phyloP scores from a whole-genome alignment of 192 early-diverging fungal species.

The Rhizophagus clarus region DNA sequence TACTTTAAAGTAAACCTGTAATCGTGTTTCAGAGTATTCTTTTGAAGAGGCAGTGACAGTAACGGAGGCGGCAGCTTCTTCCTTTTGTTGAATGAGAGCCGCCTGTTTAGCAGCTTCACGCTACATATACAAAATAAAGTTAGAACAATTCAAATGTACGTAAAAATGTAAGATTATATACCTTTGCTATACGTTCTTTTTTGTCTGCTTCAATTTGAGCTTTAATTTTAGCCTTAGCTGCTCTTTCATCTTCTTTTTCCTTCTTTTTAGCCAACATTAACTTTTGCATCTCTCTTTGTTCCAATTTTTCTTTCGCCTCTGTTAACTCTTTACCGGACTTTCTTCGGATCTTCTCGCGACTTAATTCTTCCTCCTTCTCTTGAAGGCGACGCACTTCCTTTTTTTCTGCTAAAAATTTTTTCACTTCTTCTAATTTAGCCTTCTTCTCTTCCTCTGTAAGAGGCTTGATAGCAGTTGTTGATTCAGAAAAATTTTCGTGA shows the following conservation, averaged over 20 bases:
- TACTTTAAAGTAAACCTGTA: slow-evolving; percentile 63
- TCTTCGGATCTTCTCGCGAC: slow-evolving; percentile 72
- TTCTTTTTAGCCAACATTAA: slow-evolving; percentile 64
- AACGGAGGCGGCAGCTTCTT: slow-evolving; percentile 29
- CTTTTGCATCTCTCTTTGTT: slow-evolving; percentile 78
- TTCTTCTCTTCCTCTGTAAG: slow-evolving; percentile 80
- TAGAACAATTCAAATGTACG: slow-evolving; percentile 4
- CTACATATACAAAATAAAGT: slow-evolving; percentile 35
- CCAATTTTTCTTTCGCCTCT: slow-evolving; percentile 64
- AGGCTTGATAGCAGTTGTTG: slow-evolving; percentile 73
- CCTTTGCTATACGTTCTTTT: slow-evolving; percentile 66
- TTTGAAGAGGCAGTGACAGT: slow-evolving; percentile 46
- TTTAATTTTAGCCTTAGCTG: slow-evolving; percentile 75
- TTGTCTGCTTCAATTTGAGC: slow-evolving; percentile 82
- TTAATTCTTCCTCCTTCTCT: slow-evolving; percentile 70
- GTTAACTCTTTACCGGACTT: slow-evolving; percentile 75
- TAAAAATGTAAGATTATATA: slow-evolving; percentile 33
- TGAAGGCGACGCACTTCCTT: slow-evolving; percentile 59
- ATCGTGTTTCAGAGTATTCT: slow-evolving; percentile 72
- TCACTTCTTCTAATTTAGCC: slow-evolving; percentile 70
- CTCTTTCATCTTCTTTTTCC: slow-evolving; percentile 78
- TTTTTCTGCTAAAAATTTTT: slow-evolving; percentile 62
- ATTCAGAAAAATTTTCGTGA: slow-evolving; percentile 79
- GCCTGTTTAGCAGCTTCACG: slow-evolving; percentile 33
- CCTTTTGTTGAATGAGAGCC: slow-evolving; percentile 34